Percentiles rank a stretch among this genome's conserved stretches.
Conservation (phyloP, 2,329 filamentous ascomycete species). For the Monosporascus sp. region DNA sequence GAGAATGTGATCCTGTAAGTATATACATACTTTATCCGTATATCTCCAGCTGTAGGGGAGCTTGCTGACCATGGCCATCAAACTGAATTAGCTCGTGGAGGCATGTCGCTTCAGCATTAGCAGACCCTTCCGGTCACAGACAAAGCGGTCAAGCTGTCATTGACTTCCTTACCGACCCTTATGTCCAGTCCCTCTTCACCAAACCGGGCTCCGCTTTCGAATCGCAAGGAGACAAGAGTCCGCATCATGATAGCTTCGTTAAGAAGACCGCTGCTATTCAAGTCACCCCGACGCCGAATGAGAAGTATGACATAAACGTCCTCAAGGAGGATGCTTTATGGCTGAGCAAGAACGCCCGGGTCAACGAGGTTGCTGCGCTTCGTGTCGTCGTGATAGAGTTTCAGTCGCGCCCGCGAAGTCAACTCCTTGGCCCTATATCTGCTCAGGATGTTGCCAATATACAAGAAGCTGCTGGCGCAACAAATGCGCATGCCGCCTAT, state of each 20-base stretch:
- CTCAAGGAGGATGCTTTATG: conserved; percentile 83
- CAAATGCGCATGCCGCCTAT: conserved; percentile 52
- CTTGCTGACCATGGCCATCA: neutral
- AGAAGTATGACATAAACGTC: conserved; percentile 66
- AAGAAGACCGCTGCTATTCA: conserved; percentile 84
- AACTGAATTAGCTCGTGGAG: conserved; percentile 51
- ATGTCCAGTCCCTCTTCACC: conserved; percentile 63
- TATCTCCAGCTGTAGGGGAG: neutral
- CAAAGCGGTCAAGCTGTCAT: conserved; percentile 50
- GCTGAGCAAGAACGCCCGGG: conserved; percentile 70
- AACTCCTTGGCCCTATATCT: conserved; percentile 66
- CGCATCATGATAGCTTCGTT: conserved; percentile 68
- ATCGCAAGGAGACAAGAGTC: conserved; percentile 43
- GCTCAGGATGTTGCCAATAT: conserved; percentile 73
- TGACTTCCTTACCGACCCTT: conserved; percentile 65
- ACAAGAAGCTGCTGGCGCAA: conserved; percentile 65
- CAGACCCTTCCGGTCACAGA: conserved; percentile 52
- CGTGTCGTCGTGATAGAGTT: conserved; percentile 77
- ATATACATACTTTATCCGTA: conserved; percentile 5
- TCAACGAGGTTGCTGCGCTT: conserved; percentile 79
- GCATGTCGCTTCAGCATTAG: conserved; percentile 49
- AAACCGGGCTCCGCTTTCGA: conserved; percentile 65
- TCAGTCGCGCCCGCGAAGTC: conserved; percentile 70
- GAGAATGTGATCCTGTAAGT: conserved; percentile 75
- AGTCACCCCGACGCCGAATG: conserved; percentile 61